These are phyloP conservation scores for Halenospora varia DNA, from an alignment of 495 filamentous ascomycete species.

Conservation along the genomic window DNA sequence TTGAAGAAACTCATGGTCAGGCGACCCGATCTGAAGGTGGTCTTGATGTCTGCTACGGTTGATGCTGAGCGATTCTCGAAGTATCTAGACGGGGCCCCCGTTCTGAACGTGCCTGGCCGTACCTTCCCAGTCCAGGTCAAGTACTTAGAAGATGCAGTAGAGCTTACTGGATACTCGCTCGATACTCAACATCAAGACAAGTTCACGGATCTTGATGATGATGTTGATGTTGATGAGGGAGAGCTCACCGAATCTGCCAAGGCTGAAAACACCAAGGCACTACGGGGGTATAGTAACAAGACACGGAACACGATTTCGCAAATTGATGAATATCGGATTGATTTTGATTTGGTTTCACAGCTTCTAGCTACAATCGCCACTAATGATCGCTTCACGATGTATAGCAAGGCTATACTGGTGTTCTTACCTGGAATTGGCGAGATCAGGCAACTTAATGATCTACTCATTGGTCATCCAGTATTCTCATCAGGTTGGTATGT, in stretches of 20 bases:
- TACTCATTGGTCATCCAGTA: conserved; percentile 63
- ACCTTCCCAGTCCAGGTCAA: conserved; percentile 87
- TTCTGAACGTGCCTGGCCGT: conserved; percentile 84
- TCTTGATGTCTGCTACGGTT: conserved; percentile 96
- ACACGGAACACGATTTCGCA: conserved; percentile 69
- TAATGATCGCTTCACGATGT: conserved; percentile 57
- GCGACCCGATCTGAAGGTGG: conserved; percentile 45
- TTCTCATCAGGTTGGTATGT: conserved; percentile 73
- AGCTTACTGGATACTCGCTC: conserved; percentile 67
- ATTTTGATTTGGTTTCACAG: conserved; percentile 74
- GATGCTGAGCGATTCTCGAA: conserved; percentile 86
- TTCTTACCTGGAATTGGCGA: conserved; percentile 94
- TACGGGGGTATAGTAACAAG: conserved; percentile 67
- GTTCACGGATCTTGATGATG: conserved; percentile 50
- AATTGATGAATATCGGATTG: conserved; percentile 83
- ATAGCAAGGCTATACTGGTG: conserved; percentile 87
- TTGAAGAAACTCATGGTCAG: conserved; percentile 72
- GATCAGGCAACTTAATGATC: conserved; percentile 81
- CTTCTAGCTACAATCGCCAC: conserved; percentile 69
- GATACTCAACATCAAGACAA: conserved; percentile 41
- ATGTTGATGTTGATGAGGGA: conserved; percentile 45
- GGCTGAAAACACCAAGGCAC: conserved; percentile 30
- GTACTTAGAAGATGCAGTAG: conserved; percentile 88
- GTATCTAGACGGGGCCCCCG: conserved; percentile 79
- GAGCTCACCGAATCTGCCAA: conserved; percentile 35